These are phyloP conservation scores for Platanthera zijinensis DNA, from an alignment of 106 monocot species.

Conservation along the genomic window DNA sequence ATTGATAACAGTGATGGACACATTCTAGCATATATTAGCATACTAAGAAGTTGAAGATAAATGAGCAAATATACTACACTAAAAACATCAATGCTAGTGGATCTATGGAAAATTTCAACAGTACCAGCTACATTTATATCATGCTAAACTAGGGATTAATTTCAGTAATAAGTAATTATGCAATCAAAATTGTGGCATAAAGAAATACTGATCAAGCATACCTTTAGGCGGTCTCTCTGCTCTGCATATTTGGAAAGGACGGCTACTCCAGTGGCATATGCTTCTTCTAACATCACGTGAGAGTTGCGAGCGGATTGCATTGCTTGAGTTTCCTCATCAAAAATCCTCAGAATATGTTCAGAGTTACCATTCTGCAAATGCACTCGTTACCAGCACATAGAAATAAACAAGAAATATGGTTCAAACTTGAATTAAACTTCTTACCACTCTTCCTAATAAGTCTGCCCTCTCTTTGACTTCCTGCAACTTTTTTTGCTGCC, in stretches of 20 bases:
- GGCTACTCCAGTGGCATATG: constrained; percentile 75
- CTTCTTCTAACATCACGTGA: constrained; percentile 81
- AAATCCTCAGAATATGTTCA: constrained; percentile 71
- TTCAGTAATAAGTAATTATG: not conserved
- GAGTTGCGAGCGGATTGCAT: constrained; percentile 85
- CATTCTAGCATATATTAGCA: too few relatives aligned
- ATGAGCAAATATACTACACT: not conserved
- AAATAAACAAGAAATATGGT: not conserved
- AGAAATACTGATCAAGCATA: constrained; percentile 10
- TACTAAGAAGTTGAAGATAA: too few relatives aligned
- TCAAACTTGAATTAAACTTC: not conserved
- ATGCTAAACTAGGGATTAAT: not conserved
- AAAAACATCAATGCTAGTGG: not conserved
- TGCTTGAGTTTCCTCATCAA: constrained; percentile 88
- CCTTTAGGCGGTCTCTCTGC: constrained; percentile 86
- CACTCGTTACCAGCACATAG: not conserved
- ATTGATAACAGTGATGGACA: too few relatives aligned
- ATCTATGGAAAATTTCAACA: not conserved
- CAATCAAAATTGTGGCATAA: constrained; percentile 4
- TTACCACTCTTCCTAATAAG: constrained; percentile 70
- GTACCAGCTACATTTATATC: not conserved
- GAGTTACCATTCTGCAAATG: constrained; percentile 69
- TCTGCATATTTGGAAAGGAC: constrained; percentile 85
- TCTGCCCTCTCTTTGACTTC: constrained; percentile 81
- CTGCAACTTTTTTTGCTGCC: constrained; percentile 50